Conservation (phyloP, 192 early-diverging fungal species). For the Backusella tuberculispora region DNA sequence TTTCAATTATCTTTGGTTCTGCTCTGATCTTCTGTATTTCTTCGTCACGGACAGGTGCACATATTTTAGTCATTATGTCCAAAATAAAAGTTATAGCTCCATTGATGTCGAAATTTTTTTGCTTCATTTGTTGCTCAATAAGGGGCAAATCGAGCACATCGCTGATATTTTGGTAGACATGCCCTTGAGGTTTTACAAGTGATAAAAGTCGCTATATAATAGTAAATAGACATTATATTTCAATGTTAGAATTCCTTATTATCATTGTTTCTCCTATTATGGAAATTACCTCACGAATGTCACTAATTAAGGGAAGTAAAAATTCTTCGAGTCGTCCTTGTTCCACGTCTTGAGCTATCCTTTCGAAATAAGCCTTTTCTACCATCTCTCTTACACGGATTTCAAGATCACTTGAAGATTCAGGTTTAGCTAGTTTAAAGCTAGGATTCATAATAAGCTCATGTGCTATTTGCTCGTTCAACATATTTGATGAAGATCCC, state of each 20-base stretch:
- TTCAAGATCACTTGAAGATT: slow-evolving; percentile 48
- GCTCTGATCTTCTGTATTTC: slow-evolving; percentile 41
- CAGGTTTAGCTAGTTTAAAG: slow-evolving; percentile 57
- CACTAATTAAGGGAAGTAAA: slow-evolving; percentile 55
- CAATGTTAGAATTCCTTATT: neutral
- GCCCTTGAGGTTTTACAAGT: slow-evolving; percentile 61
- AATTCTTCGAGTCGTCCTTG: slow-evolving; percentile 49
- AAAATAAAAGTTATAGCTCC: slow-evolving; percentile 51
- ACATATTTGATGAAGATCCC: slow-evolving; percentile 31
- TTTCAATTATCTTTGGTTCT: slow-evolving; percentile 50
- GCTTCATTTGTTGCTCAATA: slow-evolving; percentile 66
- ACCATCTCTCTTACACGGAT: slow-evolving; percentile 61
- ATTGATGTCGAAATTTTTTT: slow-evolving; percentile 58
- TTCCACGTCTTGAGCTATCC: slow-evolving; percentile 61
- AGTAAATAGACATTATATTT: neutral
- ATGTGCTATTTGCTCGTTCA: slow-evolving; percentile 75
- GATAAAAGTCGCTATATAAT: slow-evolving; percentile 59
- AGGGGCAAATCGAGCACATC: slow-evolving; percentile 71
- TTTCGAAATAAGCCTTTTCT: slow-evolving; percentile 74
- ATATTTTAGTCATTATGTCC: slow-evolving; percentile 67
- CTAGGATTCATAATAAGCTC: slow-evolving; percentile 78
- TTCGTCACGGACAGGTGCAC: slow-evolving; percentile 78
- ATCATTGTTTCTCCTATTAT: neutral
- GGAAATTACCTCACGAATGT: slow-evolving; percentile 60
- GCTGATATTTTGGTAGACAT: slow-evolving; percentile 59